phyloP scores from a whole-genome alignment of 148 eudicot genomes.

The Cornus kousa region DNA sequence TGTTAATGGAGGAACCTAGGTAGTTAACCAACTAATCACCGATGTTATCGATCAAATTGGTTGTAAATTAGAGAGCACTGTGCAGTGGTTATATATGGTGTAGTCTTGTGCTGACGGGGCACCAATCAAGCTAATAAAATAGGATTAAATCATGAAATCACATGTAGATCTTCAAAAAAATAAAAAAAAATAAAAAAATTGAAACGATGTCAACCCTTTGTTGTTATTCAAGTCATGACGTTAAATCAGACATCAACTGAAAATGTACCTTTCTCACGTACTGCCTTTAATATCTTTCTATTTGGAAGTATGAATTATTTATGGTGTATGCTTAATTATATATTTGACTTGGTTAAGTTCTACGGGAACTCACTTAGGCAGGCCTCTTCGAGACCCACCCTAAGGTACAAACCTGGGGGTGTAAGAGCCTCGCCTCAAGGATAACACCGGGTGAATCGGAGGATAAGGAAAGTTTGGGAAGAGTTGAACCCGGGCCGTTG shows the following conservation, averaged over 20 bases:
- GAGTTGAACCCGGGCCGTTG: too few relatives aligned
- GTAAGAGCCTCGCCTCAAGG: too few relatives aligned
- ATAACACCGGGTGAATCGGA: too few relatives aligned
- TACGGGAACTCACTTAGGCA: too few relatives aligned
- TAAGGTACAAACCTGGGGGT: too few relatives aligned
- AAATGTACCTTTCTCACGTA: not conserved
- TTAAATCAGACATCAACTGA: not conserved
- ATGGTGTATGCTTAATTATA: too few relatives aligned
- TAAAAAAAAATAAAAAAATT: not conserved
- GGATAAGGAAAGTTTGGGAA: too few relatives aligned
- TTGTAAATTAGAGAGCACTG: not conserved
- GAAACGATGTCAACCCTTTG: constrained; percentile 2
- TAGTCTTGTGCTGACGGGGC: constrained; percentile 1
- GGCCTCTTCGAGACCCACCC: too few relatives aligned
- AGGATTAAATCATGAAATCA: not conserved
- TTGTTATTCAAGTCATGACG: constrained; percentile 1
- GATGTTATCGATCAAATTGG: constrained; percentile 4
- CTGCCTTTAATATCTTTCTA: not conserved
- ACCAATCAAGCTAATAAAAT: not conserved
- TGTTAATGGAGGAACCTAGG: constrained; percentile 15
- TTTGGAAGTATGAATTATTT: too few relatives aligned
- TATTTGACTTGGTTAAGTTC: too few relatives aligned
- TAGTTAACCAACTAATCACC: not conserved
- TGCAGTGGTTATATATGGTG: constrained; percentile 11
- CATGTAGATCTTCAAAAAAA: not conserved